phyloP scores from a whole-genome alignment of 2,329 filamentous ascomycete genomes.

The Curvularia lunata region DNA sequence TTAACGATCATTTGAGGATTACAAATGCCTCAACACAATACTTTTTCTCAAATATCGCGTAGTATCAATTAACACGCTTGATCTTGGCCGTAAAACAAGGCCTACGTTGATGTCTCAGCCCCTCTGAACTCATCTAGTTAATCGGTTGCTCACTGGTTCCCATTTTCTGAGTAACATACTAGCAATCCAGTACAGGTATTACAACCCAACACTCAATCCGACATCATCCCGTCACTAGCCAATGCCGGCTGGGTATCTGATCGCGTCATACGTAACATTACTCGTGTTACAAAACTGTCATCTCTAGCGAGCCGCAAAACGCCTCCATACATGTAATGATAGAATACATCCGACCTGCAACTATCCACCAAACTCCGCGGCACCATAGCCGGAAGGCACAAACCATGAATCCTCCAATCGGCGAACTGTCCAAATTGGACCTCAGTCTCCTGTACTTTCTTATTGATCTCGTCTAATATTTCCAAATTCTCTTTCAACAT shows the following conservation, averaged over 20 bases:
- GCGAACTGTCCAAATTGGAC: neutral
- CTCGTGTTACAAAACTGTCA: neutral
- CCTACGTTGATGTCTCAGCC: neutral
- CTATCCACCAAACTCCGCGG: constrained; percentile 4
- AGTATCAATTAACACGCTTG: neutral
- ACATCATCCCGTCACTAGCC: neutral
- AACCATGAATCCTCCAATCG: neutral
- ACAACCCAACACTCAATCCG: constrained; percentile 1
- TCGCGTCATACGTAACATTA: constrained; percentile 4
- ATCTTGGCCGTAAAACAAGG: neutral
- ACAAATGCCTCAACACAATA: no score
- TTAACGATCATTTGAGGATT: no score
- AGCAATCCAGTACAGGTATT: constrained; percentile 4
- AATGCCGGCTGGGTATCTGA: neutral
- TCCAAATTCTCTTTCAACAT: neutral
- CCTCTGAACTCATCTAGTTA: neutral
- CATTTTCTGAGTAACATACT: constrained; percentile 2
- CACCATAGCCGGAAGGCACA: neutral
- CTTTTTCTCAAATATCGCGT: neutral
- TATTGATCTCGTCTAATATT: neutral
- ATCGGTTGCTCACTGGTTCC: neutral
- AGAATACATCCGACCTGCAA: constrained; percentile 13
- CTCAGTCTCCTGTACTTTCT: no score
- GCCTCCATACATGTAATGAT: neutral
- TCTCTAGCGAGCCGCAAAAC: constrained; percentile 1